These are phyloP conservation scores for Colletotrichum paranaense DNA, from an alignment of 2,329 filamentous ascomycete species.

Conservation along the genomic window DNA sequence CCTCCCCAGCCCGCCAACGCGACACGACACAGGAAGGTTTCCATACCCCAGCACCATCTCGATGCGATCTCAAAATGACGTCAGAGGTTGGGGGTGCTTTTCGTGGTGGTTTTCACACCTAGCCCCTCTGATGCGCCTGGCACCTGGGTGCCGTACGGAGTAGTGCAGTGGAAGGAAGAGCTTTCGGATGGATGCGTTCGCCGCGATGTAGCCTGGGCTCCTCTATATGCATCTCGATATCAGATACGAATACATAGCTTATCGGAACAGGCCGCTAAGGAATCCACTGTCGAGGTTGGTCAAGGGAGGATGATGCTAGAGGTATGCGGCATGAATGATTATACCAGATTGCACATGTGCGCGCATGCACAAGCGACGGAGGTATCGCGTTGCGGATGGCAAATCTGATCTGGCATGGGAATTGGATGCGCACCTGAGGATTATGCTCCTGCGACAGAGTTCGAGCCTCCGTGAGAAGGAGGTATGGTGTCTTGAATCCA, in stretches of 20 bases:
- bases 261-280: background rate
- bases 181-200: background rate
- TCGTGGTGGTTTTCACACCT: background rate
- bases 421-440: background rate
- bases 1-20: slow-evolving; percentile 3
- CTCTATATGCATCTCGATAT: background rate
- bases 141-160: background rate
- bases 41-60: slow-evolving; percentile 18
- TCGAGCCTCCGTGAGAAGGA: background rate
- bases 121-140: background rate
- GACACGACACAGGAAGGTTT: slow-evolving; percentile 19
- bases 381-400: slow-evolving; percentile 9
- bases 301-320: background rate
- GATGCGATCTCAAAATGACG: slow-evolving; percentile 33
- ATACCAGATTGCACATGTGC: background rate
- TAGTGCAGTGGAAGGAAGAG: background rate
- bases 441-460: slow-evolving; percentile 3
- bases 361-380: background rate
- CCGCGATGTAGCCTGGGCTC: background rate
- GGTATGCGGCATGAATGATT: background rate
- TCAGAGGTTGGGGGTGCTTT: slow-evolving; percentile 9
- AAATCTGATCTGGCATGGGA: slow-evolving; percentile 24
- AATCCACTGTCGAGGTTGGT: background rate
- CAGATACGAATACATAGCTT: background rate
- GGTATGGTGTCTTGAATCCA: slow-evolving; percentile 18